Evolutionary conservation across 306 rosid genomes (phyloP).

Genomic region (Astragalus glycyphyllos): DNA sequence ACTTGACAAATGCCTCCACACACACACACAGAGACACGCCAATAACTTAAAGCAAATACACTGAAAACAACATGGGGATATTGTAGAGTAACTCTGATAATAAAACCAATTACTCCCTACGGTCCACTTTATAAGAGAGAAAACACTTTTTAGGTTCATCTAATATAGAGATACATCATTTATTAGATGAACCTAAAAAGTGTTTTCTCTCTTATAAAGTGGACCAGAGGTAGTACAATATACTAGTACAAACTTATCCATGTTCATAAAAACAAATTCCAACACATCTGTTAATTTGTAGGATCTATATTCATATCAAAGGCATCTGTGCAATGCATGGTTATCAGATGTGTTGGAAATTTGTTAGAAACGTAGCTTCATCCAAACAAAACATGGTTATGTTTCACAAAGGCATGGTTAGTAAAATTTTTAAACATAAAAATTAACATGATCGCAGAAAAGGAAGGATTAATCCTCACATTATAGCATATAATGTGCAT

Average conservation of each 20-base stretch:
- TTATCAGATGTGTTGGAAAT: no score
- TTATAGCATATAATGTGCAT: conserved; percentile 96
- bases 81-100: neutral
- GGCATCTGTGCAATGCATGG: no score
- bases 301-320: conserved; percentile 19
- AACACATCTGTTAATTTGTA: conserved; percentile 14
- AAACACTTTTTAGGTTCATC: no score
- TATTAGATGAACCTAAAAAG: no score
- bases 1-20: no score
- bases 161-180: no score
- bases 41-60: conserved; percentile 13
- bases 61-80: conserved; percentile 1
- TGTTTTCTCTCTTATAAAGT: no score
- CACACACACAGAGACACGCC: neutral
- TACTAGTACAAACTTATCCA: conserved; percentile 7
- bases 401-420: conserved; percentile 10
- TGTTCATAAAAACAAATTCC: neutral
- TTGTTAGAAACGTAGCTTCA: no score
- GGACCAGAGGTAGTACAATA: no score
- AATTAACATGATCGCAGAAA: conserved; percentile 17
- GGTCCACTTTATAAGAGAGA: no score
- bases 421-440: conserved; percentile 17
- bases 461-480: conserved; percentile 61
- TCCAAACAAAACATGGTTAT: conserved; percentile 8
- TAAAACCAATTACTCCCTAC: conserved; percentile 6